Evolutionary conservation across 352 stramenopile species (phyloP).

Genomic region (Phytopythium litorale): DNA sequence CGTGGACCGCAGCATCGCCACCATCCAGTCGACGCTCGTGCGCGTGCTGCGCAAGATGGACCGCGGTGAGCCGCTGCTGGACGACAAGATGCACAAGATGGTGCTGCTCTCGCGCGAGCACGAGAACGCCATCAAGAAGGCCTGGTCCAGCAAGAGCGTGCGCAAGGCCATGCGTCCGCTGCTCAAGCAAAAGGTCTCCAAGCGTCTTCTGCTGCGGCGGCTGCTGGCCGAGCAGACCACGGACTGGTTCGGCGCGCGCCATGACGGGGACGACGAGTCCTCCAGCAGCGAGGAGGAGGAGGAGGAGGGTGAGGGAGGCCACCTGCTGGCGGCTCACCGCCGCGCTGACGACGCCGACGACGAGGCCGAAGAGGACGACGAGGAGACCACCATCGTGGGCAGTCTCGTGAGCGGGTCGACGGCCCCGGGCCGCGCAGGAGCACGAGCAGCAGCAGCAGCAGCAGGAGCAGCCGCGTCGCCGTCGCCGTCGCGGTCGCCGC

Average conservation of each 20-base stretch:
- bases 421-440: slow-evolving; percentile 37
- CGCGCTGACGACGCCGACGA: slow-evolving; percentile 35
- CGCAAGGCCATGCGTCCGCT: slow-evolving; percentile 84
- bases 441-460: slow-evolving; percentile 5
- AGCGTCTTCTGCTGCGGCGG: slow-evolving; percentile 68
- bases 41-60: slow-evolving; percentile 79
- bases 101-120: slow-evolving; percentile 83
- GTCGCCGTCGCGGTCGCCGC: too few relatives aligned
- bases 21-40: slow-evolving; percentile 83
- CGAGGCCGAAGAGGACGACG: slow-evolving; percentile 62
- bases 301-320: slow-evolving; percentile 14
- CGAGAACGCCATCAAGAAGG: slow-evolving; percentile 86
- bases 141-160: slow-evolving; percentile 84
- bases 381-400: slow-evolving; percentile 75
- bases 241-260: slow-evolving; percentile 25
- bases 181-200: slow-evolving; percentile 84
- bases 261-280: slow-evolving; percentile 40
- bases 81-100: slow-evolving; percentile 79
- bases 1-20: slow-evolving; percentile 80
- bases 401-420: slow-evolving; percentile 74
- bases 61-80: slow-evolving; percentile 66
- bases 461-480: neutral
- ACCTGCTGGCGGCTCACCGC: slow-evolving; percentile 29
- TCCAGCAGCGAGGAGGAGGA: slow-evolving; percentile 77
- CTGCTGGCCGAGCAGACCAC: slow-evolving; percentile 73